Evolutionary conservation across 192 early-diverging fungal genomes (phyloP), one percentile per base, ranked within the genome.

Genomic region (Dissophora ornata): DNA sequence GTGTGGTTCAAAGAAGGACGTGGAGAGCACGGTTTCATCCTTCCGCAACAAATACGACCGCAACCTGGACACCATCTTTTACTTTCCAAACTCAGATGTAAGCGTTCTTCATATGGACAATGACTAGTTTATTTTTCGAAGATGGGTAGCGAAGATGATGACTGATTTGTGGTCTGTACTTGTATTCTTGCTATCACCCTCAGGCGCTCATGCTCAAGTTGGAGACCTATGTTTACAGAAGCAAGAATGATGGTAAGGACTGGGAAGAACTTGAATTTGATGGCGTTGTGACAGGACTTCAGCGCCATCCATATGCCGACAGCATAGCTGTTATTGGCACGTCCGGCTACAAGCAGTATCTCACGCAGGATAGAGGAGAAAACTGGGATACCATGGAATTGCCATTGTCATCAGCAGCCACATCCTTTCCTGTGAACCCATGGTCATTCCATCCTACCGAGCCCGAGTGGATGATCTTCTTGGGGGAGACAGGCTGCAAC

Each of bases 361-460:
- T 86, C 36, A 92, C 91, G 0, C 84, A 79, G 16, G 90, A 95
- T 56, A 75, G 79, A 21, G 90, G 84, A 10, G 70, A 70, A 34
- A 87, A 85, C 18, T 85, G 88, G 59, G 82, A 86, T 13, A 19
- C 57, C 18, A 45, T 97, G 29, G 77, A 81, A 8, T 60, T 88
- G 10, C 92, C 92, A 6, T 57, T 80, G 18, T 16, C 57, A n/a
- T 94, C 93, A 7, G 90, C 91, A 18, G 64, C 71, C 16, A 84
- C n/a, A 79, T 84, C 21, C 81, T 82, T 24, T 79, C 89, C 24
- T 53, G 94, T 49, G 87, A 87, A 67, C 34, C 42, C 57, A 34
- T 77, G 73, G 73, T 67, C 64, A 41, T 99, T 97, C 85, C 96
- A 99, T 63, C 92, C 94, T 15, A 84, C 89, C 1, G 84, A 93